Conservation (phyloP, 345 rosid species). For the Eucalyptus shirleyi region DNA sequence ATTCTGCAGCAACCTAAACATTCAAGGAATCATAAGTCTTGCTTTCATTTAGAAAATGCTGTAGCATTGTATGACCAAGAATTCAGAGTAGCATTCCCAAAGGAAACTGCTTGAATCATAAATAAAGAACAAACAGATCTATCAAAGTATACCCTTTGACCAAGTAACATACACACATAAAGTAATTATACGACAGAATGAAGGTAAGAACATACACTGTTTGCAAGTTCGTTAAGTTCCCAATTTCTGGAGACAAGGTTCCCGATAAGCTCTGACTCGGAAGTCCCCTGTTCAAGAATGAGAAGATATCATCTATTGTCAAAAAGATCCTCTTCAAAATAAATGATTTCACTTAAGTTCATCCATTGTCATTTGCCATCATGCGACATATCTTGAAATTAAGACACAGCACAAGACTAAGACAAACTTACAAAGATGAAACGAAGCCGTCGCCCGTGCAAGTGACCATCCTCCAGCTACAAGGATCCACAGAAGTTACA, state of each 20-base stretch:
- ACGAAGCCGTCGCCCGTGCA: conserved; percentile 81
- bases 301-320: background rate
- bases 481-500: conserved; percentile 94
- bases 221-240: conserved; percentile 73
- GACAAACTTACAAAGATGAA: conserved; percentile 64
- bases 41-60: background rate
- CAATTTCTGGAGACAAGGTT: conserved; percentile 73
- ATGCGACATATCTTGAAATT: background rate
- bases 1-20: conserved; percentile 85
- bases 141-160: background rate
- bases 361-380: background rate
- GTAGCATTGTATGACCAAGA: background rate
- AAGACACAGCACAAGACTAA: background rate
- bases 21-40: background rate
- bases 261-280: conserved; percentile 98
- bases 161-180: background rate
- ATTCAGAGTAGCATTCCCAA: background rate
- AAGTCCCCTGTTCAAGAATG: conserved; percentile 52
- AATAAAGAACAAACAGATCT: background rate
- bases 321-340: background rate
- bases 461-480: conserved; percentile 99
- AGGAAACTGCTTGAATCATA: background rate
- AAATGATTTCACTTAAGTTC: background rate
- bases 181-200: background rate
- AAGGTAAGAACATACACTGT: conserved; percentile 55